A percentile compares a stretch with the other conserved stretches of the same genome.
Evolutionary conservation across 441 rosid species (phyloP).

Genomic region (Populus trichocarpa): DNA sequence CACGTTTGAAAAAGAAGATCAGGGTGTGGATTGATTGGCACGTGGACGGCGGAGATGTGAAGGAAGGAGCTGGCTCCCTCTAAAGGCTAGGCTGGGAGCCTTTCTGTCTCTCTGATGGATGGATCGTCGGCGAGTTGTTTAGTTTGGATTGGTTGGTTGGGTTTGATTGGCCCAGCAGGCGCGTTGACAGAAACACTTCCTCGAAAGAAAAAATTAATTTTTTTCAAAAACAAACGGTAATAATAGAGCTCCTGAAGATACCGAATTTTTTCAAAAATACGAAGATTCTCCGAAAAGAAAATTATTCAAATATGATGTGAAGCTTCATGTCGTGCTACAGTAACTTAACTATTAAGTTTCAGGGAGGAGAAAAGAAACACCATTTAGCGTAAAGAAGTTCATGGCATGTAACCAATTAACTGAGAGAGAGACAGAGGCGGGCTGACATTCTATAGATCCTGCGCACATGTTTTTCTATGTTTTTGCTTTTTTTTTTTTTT

Average conservation of each 20-base stretch:
- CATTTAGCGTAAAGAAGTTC: too few species aligned
- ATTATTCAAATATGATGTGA: neutral
- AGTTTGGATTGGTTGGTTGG: neutral
- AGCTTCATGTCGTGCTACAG: neutral
- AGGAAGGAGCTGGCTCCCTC: conserved; percentile 14
- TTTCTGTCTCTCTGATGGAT: neutral
- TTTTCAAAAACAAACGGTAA: too few species aligned
- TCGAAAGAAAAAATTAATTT: too few species aligned
- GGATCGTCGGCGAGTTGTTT: neutral
- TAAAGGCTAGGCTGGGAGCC: neutral
- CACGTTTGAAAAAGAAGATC: conserved; percentile 1
- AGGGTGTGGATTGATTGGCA: neutral
- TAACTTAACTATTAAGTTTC: neutral
- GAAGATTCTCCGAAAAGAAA: neutral
- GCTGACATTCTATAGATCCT: too few species aligned
- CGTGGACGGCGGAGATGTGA: conserved; percentile 10
- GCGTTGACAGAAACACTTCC: neutral
- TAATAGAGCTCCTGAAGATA: too few species aligned
- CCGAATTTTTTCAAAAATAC: too few species aligned
- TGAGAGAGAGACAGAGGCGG: too few species aligned
- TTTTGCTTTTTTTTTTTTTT: too few species aligned
- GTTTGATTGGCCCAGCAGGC: conserved; percentile 1
- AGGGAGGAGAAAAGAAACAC: neutral
- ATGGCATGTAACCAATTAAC: too few species aligned
- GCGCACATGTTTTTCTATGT: too few species aligned